Conservation (phyloP, 1,284 basidiomycete species). For the Leucoagaricus sp. region DNA sequence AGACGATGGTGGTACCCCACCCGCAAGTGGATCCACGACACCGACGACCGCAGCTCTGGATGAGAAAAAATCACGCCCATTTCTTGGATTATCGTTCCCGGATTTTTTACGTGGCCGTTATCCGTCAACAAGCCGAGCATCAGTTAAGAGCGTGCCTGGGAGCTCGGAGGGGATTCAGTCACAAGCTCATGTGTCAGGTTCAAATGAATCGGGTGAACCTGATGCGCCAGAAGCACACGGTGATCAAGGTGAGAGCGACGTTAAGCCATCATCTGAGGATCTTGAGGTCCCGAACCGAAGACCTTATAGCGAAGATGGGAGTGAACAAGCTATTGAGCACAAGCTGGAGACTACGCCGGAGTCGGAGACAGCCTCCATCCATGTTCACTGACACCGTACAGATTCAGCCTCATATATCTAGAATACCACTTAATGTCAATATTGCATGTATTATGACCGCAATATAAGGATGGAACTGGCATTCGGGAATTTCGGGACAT, state of each 20-base stretch:
- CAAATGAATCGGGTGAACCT: slow-evolving; percentile 2
- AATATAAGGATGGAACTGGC: neutral
- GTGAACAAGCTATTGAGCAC: neutral
- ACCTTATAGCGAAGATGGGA: neutral
- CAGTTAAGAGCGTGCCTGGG: slow-evolving; percentile 20
- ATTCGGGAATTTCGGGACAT: neutral
- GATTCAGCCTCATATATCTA: no score
- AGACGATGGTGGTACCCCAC: slow-evolving; percentile 39
- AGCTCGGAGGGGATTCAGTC: slow-evolving; percentile 16
- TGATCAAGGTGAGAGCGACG: neutral
- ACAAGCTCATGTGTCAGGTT: slow-evolving; percentile 15
- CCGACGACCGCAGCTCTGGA: slow-evolving; percentile 45
- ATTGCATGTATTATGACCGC: neutral
- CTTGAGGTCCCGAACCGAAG: slow-evolving; percentile 6
- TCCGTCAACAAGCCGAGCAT: slow-evolving; percentile 41
- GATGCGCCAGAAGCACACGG: slow-evolving; percentile 3
- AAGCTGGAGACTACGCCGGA: slow-evolving; percentile 1
- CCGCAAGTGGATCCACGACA: slow-evolving; percentile 54
- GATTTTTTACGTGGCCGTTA: slow-evolving; percentile 65
- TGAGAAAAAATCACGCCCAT: slow-evolving; percentile 38
- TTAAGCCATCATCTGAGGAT: neutral
- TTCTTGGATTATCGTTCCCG: slow-evolving; percentile 58
- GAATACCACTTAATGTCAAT: no score
- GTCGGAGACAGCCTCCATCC: slow-evolving; percentile 3
- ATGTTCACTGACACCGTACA: slow-evolving; percentile 4